These are phyloP conservation scores for Akanthomyces lecanii DNA, from an alignment of 2,329 filamentous ascomycete species.

Conservation along the genomic window DNA sequence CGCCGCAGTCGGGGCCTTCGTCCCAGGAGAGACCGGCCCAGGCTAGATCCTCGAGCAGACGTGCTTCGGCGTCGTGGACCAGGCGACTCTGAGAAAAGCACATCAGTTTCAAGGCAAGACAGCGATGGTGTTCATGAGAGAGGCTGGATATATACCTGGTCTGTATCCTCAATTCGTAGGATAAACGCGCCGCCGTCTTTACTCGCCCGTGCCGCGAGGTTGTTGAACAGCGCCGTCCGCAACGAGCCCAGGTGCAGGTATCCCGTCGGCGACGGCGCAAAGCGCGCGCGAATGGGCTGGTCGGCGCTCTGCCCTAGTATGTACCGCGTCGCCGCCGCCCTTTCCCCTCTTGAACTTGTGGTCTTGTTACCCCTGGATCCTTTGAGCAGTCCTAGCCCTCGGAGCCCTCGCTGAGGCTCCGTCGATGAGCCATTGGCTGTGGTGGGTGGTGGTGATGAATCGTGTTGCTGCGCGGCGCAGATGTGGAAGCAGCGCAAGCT, in stretches of 20 bases:
- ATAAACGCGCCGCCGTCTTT: slow-evolving; percentile 73
- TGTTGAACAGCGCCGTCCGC: slow-evolving; percentile 93
- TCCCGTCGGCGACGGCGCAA: slow-evolving; percentile 93
- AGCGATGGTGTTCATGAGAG: slow-evolving; percentile 15
- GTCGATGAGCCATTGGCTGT: background rate
- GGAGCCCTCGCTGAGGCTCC: background rate
- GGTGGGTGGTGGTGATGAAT: background rate
- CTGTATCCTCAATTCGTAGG: slow-evolving; percentile 89
- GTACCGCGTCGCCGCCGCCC: slow-evolving; percentile 20
- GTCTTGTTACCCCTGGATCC: background rate
- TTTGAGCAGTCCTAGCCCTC: background rate
- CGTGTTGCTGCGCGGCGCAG: background rate
- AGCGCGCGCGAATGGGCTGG: slow-evolving; percentile 58
- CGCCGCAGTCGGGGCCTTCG: slow-evolving; percentile 82
- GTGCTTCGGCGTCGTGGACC: slow-evolving; percentile 71
- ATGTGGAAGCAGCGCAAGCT: background rate
- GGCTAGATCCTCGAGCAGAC: slow-evolving; percentile 71
- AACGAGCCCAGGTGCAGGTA: slow-evolving; percentile 89
- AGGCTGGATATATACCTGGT: slow-evolving; percentile 59
- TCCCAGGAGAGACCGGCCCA: slow-evolving; percentile 94
- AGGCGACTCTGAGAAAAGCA: slow-evolving; percentile 63
- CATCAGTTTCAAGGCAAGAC: slow-evolving; percentile 8
- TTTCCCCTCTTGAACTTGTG: background rate
- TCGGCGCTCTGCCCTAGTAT: slow-evolving; percentile 47
- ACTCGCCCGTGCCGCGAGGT: slow-evolving; percentile 80